Evolutionary conservation across 768 basidiomycete species (phyloP), one percentile per base, ranked within the genome.

Genomic region (Xerocomellus amylosporus): DNA sequence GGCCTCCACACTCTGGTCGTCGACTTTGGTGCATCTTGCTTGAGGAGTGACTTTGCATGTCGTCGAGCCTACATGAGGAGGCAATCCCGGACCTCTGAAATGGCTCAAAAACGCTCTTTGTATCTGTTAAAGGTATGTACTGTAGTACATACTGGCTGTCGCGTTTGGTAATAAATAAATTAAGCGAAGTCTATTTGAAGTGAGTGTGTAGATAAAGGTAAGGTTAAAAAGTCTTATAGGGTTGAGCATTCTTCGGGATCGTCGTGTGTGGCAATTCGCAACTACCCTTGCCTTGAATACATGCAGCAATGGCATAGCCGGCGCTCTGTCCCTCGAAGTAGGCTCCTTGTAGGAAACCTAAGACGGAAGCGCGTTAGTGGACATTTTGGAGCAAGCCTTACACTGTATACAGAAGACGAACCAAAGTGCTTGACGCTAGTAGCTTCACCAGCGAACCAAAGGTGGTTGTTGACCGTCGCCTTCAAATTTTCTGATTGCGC

Each of bases 401-500:
- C 24, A 24, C 24, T 2, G 24, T 24, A 4, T n/a, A 57, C 19
- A 31, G n/a, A 45, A 17, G n/a, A 72, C 78, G 37, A 43, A 82
- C 85, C 85, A 58, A 77, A 86, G 69, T 82, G 81, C 56, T 79
- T 74, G 46, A 74, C 65, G 51, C 78, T 84, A 12, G 79, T 85
- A 8, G 79, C 83, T 64, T 87, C 85, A 4, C 84, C 85, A 0
- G 84, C 79, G 58, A 86, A 87, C 76, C 80, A 86, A 17, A 87
- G 71, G 9, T 75, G 71, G 34, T 68, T 57, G 5, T 70, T 71
- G 17, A 86, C 71, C 20, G 80, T 83, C 6, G 82, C 80, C 52
- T 79, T 75, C 44, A 86, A 60, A 60, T 86, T 84, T 26, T 77
- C 70, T n/a, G 81, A 74, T 49, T 85, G 82, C 9, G 67, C 71